Base-by-base conservation (phyloP, 176 grass and related monocot genomes). In the Ampelocalamus luodianensis region DNA sequence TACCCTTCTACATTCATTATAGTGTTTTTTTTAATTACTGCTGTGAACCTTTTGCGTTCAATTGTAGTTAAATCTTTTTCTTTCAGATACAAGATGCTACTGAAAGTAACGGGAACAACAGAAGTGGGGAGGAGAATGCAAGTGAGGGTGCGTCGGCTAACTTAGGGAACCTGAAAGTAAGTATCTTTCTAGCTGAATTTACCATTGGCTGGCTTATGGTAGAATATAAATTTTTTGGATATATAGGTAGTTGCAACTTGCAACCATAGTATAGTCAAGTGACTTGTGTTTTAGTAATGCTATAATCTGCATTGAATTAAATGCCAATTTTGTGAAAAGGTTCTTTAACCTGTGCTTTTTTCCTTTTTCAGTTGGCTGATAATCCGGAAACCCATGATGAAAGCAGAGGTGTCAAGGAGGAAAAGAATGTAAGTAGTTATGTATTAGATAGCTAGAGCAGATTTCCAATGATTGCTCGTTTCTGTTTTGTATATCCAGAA, bases 1-100 rank as follows among this genome's bases (percentile, higher is more conserved):
- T 73, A 17, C 40, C 79, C 44, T 84, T 73, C 24, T 70, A 9
- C 18, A 62, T 70, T 76, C 15, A 27, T 76, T 63, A 45, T 61
- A 37, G 6, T 69, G 40, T 42, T 86, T 67, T 56, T 22, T 42
- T 56, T 16, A 53, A 61, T 77, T 10, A 36, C 22, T 34, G 38
- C 16, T 68, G 12, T 60, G 18, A 63, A 63, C 16, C 9, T 67
- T 29, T 22, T 48, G 5, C 68, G 1, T 48, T 22, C 16, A 79
- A 23, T 34, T 81, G 20, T 69, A 60, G 34, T 38, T 68, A 73
- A 69, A 63, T 32, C 0, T 53, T 56, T 76, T 87, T 65, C 46
- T 80, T 80, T 76, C 89, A 91, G 89, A 80, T 91, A 53, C 42
- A 87, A 62, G 80, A 91, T 87, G 24, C 51, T 63, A 48, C 81